phyloP scores from a whole-genome alignment of 2,329 filamentous ascomycete genomes.

The Dothiorella sarmentorum region DNA sequence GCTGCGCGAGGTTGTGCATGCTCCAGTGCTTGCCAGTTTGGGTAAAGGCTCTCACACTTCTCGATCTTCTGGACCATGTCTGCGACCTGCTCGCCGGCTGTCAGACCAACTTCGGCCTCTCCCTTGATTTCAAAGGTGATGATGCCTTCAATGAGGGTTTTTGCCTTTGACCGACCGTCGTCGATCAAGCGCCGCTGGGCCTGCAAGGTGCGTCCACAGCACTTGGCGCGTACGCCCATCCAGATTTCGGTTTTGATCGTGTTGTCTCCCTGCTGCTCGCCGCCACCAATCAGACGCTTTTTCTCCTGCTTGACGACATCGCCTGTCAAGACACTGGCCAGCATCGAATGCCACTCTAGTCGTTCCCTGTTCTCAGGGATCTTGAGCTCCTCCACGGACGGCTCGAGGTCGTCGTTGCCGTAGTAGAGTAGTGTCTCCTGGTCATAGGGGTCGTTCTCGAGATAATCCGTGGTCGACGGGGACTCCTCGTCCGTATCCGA shows the following conservation, averaged over 20 bases:
- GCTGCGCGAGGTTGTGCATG: slow-evolving; percentile 71
- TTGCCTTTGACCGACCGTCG: slow-evolving; percentile 71
- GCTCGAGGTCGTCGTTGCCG: slow-evolving; percentile 82
- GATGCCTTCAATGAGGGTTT: slow-evolving; percentile 77
- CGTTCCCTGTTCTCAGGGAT: slow-evolving; percentile 85
- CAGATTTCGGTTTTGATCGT: slow-evolving; percentile 70
- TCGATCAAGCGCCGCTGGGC: slow-evolving; percentile 86
- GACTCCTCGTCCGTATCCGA: slow-evolving; percentile 90
- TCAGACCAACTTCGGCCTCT: slow-evolving; percentile 84
- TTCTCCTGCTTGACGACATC: slow-evolving; percentile 98
- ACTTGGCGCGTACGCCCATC: slow-evolving; percentile 79
- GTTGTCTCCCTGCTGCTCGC: slow-evolving; percentile 70
- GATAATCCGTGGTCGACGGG: slow-evolving; percentile 76
- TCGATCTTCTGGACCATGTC: slow-evolving; percentile 90
- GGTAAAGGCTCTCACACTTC: slow-evolving; percentile 80
- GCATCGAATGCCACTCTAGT: slow-evolving; percentile 97
- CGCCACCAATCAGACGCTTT: slow-evolving; percentile 82
- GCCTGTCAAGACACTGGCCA: slow-evolving; percentile 90
- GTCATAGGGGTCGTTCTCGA: slow-evolving; percentile 80
- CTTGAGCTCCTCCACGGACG: slow-evolving; percentile 83
- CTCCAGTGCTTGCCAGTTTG: slow-evolving; percentile 72
- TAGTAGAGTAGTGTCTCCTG: slow-evolving; percentile 92
- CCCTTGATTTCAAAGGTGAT: slow-evolving; percentile 93
- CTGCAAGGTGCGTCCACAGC: slow-evolving; percentile 77
- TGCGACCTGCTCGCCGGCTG: slow-evolving; percentile 81